Percentiles rank a stretch among this genome's conserved stretches.
Conservation (phyloP, 139 green algal species). For the Pseudopediastrum boryanum region DNA sequence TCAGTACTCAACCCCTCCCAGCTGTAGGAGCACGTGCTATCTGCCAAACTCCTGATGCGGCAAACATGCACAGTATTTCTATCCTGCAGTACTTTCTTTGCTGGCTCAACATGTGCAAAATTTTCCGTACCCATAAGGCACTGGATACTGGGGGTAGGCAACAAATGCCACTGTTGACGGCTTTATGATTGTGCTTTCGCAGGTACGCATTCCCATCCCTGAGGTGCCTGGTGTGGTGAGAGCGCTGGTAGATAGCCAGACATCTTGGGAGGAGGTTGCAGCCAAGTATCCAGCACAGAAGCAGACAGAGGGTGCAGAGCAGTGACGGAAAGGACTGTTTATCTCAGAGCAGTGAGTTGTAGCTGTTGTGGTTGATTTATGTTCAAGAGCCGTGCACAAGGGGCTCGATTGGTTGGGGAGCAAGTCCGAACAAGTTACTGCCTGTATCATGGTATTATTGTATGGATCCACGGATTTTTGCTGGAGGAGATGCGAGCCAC, state of each 20-base stretch:
- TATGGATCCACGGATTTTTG: not conserved
- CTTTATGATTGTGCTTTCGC: conserved; percentile 10
- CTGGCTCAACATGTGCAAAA: not conserved
- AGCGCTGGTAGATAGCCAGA: conserved; percentile 62
- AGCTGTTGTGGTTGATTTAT: too few relatives aligned
- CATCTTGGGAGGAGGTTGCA: conserved; percentile 76
- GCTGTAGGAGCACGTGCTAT: not conserved
- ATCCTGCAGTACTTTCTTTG: not conserved
- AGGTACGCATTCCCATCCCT: conserved; percentile 75
- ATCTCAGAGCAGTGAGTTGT: too few relatives aligned
- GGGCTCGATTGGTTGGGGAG: not conserved
- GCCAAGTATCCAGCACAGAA: conserved; percentile 84
- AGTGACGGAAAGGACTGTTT: not conserved
- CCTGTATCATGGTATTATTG: not conserved
- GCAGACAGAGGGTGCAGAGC: conserved; percentile 37
- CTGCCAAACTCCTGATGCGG: not conserved
- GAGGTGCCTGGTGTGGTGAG: conserved; percentile 79
- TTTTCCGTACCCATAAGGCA: not conserved
- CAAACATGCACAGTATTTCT: not conserved
- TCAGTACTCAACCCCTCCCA: too few relatives aligned
- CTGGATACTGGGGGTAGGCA: not conserved
- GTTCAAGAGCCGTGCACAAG: too few relatives aligned
- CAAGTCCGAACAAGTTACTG: too few relatives aligned
- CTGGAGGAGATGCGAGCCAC: not conserved
- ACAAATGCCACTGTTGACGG: not conserved